Conservation (phyloP, 805 yeast species). For the Pichia insulana region DNA sequence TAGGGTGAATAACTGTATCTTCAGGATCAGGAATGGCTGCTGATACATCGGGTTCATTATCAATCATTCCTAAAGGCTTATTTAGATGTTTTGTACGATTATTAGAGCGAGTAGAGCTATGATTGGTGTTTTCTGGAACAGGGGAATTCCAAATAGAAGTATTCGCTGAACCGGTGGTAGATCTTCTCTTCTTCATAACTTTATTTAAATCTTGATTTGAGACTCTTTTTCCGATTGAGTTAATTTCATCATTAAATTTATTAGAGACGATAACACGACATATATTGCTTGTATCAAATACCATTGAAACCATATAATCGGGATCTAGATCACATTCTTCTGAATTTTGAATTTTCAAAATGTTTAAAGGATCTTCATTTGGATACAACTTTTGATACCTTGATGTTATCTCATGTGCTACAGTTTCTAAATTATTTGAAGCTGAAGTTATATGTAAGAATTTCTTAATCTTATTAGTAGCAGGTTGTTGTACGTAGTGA, state of each 20-base stretch:
- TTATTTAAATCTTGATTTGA: conserved; percentile 19
- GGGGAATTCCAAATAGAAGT: conserved; percentile 19
- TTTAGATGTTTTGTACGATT: conserved; percentile 1
- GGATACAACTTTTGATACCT: conserved; percentile 63
- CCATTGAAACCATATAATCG: conserved; percentile 57
- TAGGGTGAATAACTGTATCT: conserved; percentile 16
- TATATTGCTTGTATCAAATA: conserved; percentile 43
- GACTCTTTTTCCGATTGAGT: conserved; percentile 17
- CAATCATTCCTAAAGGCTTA: conserved; percentile 8
- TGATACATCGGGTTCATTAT: conserved; percentile 6
- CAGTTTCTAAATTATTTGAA: conserved; percentile 35
- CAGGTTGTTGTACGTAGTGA: conserved; percentile 1
- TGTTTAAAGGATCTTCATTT: conserved; percentile 41
- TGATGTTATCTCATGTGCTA: conserved; percentile 44
- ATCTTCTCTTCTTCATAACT: conserved; percentile 27
- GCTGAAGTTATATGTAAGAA: conserved; percentile 58
- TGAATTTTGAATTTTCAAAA: conserved; percentile 57
- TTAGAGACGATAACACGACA: conserved; percentile 37
- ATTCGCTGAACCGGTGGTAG: conserved; percentile 8
- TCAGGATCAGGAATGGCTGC: conserved; percentile 11
- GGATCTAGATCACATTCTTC: conserved; percentile 73
- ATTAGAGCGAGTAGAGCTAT: background rate
- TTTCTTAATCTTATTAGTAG: conserved; percentile 25
- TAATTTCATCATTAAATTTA: conserved; percentile 24
- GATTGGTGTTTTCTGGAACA: background rate